phyloP scores from a whole-genome alignment of 257 asterid species.

The Capsicum rhomboideum region DNA sequence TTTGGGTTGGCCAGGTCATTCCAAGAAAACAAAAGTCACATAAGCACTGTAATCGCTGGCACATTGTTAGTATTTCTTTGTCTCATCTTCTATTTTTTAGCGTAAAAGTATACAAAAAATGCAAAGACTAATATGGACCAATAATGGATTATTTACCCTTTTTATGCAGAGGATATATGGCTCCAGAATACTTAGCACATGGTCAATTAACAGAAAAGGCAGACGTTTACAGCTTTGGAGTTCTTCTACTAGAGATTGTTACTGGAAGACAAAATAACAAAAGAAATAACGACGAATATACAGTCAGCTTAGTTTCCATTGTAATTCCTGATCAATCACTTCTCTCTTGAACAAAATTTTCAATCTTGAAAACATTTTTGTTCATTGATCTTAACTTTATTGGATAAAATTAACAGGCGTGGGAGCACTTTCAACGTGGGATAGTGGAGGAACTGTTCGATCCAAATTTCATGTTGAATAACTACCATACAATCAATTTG shows the following conservation, averaged over 20 bases:
- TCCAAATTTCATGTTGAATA: conserved; percentile 30
- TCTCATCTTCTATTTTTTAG: background rate
- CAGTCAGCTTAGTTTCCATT: conserved; percentile 20
- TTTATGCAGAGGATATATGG: conserved; percentile 33
- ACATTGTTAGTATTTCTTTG: conserved; percentile 19
- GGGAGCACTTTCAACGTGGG: conserved; percentile 26
- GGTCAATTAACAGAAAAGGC: conserved; percentile 33
- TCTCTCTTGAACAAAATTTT: background rate
- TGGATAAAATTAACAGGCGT: conserved; percentile 15
- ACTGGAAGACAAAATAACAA: conserved; percentile 28
- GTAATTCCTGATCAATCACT: conserved; percentile 10
- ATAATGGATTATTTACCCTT: background rate
- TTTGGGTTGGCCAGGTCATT: conserved; percentile 39
- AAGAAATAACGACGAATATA: conserved; percentile 16
- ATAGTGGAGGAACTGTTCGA: conserved; percentile 26
- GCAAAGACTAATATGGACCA: no score
- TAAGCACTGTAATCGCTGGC: conserved; percentile 41
- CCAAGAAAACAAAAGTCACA: conserved; percentile 41
- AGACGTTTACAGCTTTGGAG: conserved; percentile 36
- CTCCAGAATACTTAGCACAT: conserved; percentile 37
- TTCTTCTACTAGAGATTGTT: conserved; percentile 25
- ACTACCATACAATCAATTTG: background rate
- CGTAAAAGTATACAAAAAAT: background rate
- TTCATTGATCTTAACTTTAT: background rate
- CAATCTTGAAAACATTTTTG: background rate